phyloP scores from a whole-genome alignment of 2,329 filamentous ascomycete species.

The Pyricularia sp. region DNA sequence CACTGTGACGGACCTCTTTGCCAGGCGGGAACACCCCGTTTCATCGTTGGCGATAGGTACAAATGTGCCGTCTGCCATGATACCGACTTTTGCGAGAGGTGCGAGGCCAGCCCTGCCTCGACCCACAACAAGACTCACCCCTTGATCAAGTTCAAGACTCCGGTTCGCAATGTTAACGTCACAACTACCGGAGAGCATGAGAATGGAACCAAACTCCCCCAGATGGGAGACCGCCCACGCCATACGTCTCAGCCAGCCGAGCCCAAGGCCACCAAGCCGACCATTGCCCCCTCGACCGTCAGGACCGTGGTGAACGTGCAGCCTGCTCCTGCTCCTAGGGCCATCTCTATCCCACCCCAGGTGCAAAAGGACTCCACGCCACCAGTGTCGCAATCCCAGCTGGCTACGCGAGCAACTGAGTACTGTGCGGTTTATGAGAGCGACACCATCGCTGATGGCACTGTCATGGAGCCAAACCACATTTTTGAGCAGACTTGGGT shows the following conservation, averaged over 20 bases:
- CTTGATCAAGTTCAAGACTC: conserved; percentile 91
- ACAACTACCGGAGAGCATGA: conserved; percentile 70
- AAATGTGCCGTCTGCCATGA: conserved; percentile 97
- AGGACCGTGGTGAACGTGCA: conserved; percentile 49
- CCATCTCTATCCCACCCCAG: conserved; percentile 6
- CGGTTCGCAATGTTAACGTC: conserved; percentile 76
- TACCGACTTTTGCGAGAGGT: conserved; percentile 86
- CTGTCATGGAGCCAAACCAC: conserved; percentile 52
- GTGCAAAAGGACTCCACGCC: conserved; percentile 11
- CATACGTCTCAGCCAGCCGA: conserved; percentile 35
- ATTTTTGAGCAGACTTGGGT: conserved; percentile 87
- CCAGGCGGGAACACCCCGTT: conserved; percentile 45
- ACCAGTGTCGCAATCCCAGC: conserved; percentile 11
- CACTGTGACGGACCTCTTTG: conserved; percentile 93
- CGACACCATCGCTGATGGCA: conserved; percentile 71
- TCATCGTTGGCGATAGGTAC: conserved; percentile 80
- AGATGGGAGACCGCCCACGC: conserved; percentile 53
- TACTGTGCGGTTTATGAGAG: conserved; percentile 50
- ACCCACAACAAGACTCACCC: conserved; percentile 92
- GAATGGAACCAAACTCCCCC: conserved; percentile 48
- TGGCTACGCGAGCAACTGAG: conserved; percentile 17
- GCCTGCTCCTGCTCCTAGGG: conserved; percentile 8
- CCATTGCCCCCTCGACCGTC: conserved; percentile 10
- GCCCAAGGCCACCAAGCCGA: conserved; percentile 29
- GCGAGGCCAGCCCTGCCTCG: conserved; percentile 77